Evolutionary conservation across 2,329 filamentous ascomycete species (phyloP).

Genomic region (Exophiala sp.): DNA sequence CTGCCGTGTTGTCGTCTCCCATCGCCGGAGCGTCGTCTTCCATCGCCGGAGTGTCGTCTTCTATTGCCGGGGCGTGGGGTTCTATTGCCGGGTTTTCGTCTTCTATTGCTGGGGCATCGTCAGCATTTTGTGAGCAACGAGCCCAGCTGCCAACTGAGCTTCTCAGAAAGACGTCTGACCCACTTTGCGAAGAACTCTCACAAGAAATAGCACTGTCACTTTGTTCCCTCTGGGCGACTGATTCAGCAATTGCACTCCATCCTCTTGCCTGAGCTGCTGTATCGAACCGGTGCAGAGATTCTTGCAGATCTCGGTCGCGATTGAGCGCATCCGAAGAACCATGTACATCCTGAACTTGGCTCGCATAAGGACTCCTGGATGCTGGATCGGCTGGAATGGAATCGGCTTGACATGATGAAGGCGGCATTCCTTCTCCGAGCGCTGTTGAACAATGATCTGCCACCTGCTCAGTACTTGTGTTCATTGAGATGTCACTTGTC

Average conservation of each 20-base stretch:
- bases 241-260: background rate
- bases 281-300: background rate
- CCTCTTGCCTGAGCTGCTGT: background rate
- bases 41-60: too few species aligned
- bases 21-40: background rate
- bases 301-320: background rate
- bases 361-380: background rate
- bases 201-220: background rate
- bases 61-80: background rate
- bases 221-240: background rate
- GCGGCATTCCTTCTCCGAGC: background rate
- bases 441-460: background rate
- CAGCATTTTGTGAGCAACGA: background rate
- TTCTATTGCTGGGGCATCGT: background rate
- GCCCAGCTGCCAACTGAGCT: background rate
- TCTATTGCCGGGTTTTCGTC: too few species aligned
- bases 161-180: background rate
- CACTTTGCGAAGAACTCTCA: background rate
- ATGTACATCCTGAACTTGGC: background rate
- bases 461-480: background rate
- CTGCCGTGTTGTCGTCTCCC: too few species aligned
- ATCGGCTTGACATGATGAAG: background rate
- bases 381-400: background rate
- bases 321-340: background rate
- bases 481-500: background rate